Evolutionary conservation across 148 eudicot genomes (phyloP).

Genomic region (Vaccinium corymbosum): DNA sequence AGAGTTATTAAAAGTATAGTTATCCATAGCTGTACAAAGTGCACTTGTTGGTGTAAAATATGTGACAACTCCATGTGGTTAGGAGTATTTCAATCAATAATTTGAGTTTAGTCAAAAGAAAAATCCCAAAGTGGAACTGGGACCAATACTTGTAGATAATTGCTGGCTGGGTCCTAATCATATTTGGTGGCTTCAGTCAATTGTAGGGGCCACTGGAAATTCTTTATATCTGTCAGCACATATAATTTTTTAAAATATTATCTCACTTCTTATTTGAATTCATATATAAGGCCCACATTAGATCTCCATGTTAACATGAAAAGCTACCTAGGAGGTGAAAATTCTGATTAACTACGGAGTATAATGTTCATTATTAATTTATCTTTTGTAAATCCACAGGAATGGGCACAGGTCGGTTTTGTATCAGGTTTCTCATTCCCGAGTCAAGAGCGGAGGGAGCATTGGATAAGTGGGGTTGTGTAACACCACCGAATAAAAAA

Average conservation of each 20-base stretch:
- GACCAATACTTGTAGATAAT: neutral
- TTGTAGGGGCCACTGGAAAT: neutral
- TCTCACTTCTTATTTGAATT: neutral
- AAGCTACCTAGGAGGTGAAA: too few relatives aligned
- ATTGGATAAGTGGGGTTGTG: too few relatives aligned
- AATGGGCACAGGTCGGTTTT: too few relatives aligned
- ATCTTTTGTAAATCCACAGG: too few relatives aligned
- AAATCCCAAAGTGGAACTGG: neutral
- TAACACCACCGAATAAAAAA: too few relatives aligned
- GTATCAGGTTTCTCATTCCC: too few relatives aligned
- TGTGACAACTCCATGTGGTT: neutral
- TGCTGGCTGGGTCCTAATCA: neutral
- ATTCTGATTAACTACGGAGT: too few relatives aligned
- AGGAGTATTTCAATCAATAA: neutral
- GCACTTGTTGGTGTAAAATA: neutral
- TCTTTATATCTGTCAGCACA: neutral
- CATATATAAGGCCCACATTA: too few relatives aligned
- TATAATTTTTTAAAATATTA: neutral
- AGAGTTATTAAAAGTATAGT: neutral
- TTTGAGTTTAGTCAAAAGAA: neutral
- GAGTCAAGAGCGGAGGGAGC: too few relatives aligned
- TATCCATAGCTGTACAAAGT: constrained; percentile 1
- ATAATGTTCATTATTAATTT: too few relatives aligned
- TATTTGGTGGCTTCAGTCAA: neutral
- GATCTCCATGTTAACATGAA: too few relatives aligned